Conservation (phyloP, 495 filamentous ascomycete genomes). For the Pyrenopolyporus hunteri region DNA sequence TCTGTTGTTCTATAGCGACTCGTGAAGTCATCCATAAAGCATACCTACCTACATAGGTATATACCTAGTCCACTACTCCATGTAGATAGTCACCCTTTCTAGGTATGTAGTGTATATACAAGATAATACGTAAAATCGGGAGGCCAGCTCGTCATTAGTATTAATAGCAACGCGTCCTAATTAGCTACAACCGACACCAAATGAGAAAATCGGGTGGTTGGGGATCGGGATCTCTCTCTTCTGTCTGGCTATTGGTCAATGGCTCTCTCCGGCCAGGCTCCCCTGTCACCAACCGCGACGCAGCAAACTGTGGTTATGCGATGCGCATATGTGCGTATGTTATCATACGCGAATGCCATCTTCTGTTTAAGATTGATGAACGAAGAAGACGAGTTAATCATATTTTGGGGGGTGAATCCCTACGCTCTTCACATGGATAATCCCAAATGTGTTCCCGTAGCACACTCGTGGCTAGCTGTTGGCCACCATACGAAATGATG, state of each 20-base stretch:
- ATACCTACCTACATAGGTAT: slow-evolving; percentile 5
- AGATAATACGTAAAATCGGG: slow-evolving; percentile 13
- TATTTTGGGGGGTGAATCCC: slow-evolving; percentile 28
- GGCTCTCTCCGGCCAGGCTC: slow-evolving; percentile 24
- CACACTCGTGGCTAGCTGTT: slow-evolving; percentile 29
- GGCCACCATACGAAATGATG: slow-evolving; percentile 15
- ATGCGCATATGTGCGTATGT: slow-evolving; percentile 21
- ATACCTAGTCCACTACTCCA: no score
- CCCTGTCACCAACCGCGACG: slow-evolving; percentile 33
- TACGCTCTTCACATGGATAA: slow-evolving; percentile 36
- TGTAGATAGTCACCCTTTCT: neutral
- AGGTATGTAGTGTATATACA: neutral
- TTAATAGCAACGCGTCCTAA: slow-evolving; percentile 32
- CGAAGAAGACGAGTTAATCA: neutral
- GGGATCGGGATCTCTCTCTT: slow-evolving; percentile 33
- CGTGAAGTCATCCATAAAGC: slow-evolving; percentile 11
- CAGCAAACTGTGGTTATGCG: slow-evolving; percentile 37
- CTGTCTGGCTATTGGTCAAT: slow-evolving; percentile 34
- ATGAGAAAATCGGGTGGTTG: slow-evolving; percentile 37
- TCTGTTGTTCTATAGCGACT: slow-evolving; percentile 15
- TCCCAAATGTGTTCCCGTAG: slow-evolving; percentile 23
- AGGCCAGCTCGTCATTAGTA: slow-evolving; percentile 27
- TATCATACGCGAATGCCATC: slow-evolving; percentile 14
- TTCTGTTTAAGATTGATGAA: slow-evolving; percentile 10
- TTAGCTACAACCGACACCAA: slow-evolving; percentile 24